Base-by-base conservation (phyloP, 768 basidiomycete genomes). In the Goffeauzyma gilvescens region DNA sequence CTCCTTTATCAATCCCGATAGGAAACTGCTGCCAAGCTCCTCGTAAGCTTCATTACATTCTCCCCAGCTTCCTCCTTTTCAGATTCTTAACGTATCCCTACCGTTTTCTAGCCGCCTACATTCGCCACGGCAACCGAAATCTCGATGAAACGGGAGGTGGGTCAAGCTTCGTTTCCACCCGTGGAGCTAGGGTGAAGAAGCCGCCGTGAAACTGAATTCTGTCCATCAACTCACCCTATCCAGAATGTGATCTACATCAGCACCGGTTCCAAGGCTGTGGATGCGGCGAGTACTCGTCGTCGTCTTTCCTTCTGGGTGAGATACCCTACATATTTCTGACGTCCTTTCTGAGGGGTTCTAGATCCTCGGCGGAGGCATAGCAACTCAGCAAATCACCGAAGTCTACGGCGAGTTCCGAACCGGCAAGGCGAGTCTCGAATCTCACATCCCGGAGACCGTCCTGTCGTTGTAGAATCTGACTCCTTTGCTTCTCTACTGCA, bases 341-440 rank as follows among this genome's bases (percentile, higher is more conserved):
- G n/a, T n/a, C n/a, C n/a, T n/a, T n/a, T n/a, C n/a, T n/a, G n/a
- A n/a, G n/a, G n/a, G n/a, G n/a, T n/a, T n/a, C n/a, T n/a, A n/a
- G n/a, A n/a, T n/a, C n/a, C n/a, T n/a, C n/a, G n/a, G n/a, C n/a
- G 82, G 86, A 15, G 85, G 87, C 0, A 66, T 93, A 42, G 75
- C 79, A 70, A 89, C 89, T 6, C 87, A n/a, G n/a, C n/a, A n/a
- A n/a, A n/a, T 93, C 46, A 80, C 84, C 3, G 89, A 95, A 73
- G 87, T 95, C 2, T 96, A 86, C 55, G 89, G 90, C 33, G 89
- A 96, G 64, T 95, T 81, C 63, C 74, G 89, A 24, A 95, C 90
- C 0, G 89, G 89, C 6, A 63, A 63, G 47, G 62, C 58, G n/a
- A 45, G 59, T 43, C 17, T 9, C 17, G 20, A 27, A 14, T 12